Conservation (phyloP, 208 protist species). For the Wallacemonas collosoma region DNA sequence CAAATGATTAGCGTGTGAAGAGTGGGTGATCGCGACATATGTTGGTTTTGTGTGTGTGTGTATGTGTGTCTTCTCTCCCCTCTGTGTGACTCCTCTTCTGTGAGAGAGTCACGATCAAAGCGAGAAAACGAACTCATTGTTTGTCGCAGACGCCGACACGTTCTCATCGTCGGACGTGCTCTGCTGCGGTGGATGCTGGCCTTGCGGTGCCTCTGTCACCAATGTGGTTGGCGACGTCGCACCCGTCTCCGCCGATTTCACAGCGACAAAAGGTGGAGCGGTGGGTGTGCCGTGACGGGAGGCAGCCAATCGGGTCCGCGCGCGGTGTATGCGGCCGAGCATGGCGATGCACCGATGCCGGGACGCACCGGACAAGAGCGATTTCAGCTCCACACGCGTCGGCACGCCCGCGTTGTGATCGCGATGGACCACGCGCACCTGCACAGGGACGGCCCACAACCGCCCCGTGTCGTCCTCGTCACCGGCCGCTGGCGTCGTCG, state of each 20-base stretch:
- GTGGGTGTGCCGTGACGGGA: neutral
- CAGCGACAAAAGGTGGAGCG: no score
- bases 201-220: no score
- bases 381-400: conserved; percentile 31
- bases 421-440: conserved; percentile 30
- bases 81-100: no score
- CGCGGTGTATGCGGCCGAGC: conserved; percentile 42
- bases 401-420: neutral
- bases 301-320: neutral
- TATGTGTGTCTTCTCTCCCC: no score
- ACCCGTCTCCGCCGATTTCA: no score
- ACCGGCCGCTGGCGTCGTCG: neutral
- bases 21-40: no score
- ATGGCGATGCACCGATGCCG: conserved; percentile 51
- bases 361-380: conserved; percentile 34
- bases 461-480: neutral
- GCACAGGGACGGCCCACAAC: conserved; percentile 36
- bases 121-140: neutral
- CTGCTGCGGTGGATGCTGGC: no score
- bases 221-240: no score
- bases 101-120: neutral
- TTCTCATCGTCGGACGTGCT: neutral
- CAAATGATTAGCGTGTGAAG: no score
- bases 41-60: no score
- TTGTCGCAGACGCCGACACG: neutral